These are phyloP conservation scores for Rhizopogon vinicolor DNA, from an alignment of 768 basidiomycete genomes.

Conservation along the genomic window DNA sequence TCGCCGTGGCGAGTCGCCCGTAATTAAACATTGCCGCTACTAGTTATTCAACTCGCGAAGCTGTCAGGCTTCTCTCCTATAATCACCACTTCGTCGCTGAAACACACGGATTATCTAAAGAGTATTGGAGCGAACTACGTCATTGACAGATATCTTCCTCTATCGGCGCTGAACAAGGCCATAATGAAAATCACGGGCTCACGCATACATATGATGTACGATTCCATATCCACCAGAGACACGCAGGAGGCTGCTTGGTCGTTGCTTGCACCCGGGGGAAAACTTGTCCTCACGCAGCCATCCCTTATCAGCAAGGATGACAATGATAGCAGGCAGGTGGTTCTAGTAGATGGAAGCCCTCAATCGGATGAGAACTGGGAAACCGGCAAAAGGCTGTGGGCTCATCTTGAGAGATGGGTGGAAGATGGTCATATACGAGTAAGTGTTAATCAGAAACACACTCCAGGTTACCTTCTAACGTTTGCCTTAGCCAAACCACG, in stretches of 20 bases:
- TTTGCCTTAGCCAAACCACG: conserved; percentile 35
- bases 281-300: conserved; percentile 29
- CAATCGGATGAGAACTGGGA: conserved; percentile 29
- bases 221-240: conserved; percentile 32
- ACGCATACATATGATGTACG: conserved; percentile 32
- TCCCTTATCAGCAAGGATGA: conserved; percentile 25
- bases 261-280: conserved; percentile 33
- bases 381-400: conserved; percentile 27
- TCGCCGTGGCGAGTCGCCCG: conserved; percentile 3
- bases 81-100: conserved; percentile 30
- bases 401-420: conserved; percentile 21
- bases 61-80: conserved; percentile 36
- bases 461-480: not conserved
- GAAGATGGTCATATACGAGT: conserved; percentile 29
- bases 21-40: conserved; percentile 8
- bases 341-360: conserved; percentile 29
- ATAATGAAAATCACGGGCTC: conserved; percentile 32
- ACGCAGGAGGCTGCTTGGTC: conserved; percentile 35
- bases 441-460: conserved; percentile 4
- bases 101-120: conserved; percentile 30
- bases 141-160: conserved; percentile 26
- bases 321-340: conserved; percentile 22
- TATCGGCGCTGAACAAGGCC: conserved; percentile 27
- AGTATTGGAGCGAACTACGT: conserved; percentile 29
- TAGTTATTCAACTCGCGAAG: conserved; percentile 36